Percentiles rank a stretch among this genome's conserved stretches.
Evolutionary conservation across 768 basidiomycete genomes (phyloP).

Genomic region (Lyophyllum shimeji): DNA sequence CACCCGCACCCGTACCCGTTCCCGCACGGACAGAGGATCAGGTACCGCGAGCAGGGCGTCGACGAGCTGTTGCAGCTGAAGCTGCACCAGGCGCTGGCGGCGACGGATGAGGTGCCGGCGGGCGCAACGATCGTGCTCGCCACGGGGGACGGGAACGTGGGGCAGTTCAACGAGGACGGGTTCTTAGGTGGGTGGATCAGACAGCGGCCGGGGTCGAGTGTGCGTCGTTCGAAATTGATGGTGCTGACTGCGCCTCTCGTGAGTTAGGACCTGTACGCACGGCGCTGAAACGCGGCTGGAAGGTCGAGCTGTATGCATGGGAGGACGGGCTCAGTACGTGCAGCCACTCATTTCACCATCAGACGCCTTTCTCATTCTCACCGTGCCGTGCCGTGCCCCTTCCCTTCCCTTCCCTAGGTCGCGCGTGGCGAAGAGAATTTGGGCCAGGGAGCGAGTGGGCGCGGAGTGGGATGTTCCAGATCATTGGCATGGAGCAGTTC

Average conservation of each 20-base stretch:
- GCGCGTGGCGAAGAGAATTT: conserved; percentile 75
- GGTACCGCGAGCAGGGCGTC: conserved; percentile 89
- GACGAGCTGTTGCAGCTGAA: conserved; percentile 95
- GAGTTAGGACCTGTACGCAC: conserved; percentile 66
- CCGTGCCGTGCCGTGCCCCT: no score
- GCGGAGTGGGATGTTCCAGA: conserved; percentile 45
- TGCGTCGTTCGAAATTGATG: not conserved
- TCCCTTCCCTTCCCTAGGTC: no score
- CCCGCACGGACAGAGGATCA: conserved; percentile 31
- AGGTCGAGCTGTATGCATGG: conserved; percentile 94
- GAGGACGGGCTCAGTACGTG: conserved; percentile 72
- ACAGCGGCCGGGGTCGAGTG: no score
- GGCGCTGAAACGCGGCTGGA: conserved; percentile 89
- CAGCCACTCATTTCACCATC: not conserved
- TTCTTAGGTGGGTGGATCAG: conserved; percentile 74
- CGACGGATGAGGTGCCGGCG: conserved; percentile 60
- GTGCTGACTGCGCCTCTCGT: not conserved
- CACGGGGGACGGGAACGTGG: conserved; percentile 91
- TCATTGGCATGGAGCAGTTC: conserved; percentile 70
- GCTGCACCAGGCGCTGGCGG: conserved; percentile 81
- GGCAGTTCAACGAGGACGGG: conserved; percentile 91
- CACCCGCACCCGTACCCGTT: not conserved
- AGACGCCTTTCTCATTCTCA: not conserved
- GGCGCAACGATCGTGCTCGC: conserved; percentile 86
- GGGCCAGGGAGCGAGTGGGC: conserved; percentile 58